Evolutionary conservation across 2,329 filamentous ascomycete genomes (phyloP).

Genomic region (Curvularia hawaiiensis): DNA sequence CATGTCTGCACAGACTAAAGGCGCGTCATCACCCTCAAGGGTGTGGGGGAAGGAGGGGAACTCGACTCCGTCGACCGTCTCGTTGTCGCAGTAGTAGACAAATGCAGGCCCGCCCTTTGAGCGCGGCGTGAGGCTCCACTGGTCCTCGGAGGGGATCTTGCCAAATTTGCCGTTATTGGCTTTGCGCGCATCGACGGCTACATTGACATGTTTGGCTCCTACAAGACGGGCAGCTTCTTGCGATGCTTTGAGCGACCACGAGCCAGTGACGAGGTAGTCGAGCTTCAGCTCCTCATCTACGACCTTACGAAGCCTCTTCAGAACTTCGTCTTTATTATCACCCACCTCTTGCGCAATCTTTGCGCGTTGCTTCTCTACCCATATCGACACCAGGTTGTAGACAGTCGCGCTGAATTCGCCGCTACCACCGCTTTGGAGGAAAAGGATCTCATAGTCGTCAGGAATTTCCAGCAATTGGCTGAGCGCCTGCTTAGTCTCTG

Average conservation of each 20-base stretch:
- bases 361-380: conserved; percentile 73
- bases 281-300: conserved; percentile 75
- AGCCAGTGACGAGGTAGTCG: conserved; percentile 90
- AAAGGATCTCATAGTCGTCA: conserved; percentile 83
- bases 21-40: conserved; percentile 68
- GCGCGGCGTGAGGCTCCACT: conserved; percentile 73
- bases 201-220: conserved; percentile 78
- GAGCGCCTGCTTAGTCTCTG: conserved; percentile 76
- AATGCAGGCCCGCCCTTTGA: conserved; percentile 64
- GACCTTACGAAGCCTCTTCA: conserved; percentile 65
- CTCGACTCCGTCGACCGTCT: conserved; percentile 93
- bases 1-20: conserved; percentile 88
- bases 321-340: conserved; percentile 60
- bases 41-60: conserved; percentile 74
- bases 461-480: conserved; percentile 79
- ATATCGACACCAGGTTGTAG: conserved; percentile 83
- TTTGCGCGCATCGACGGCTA: conserved; percentile 69
- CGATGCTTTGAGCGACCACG: conserved; percentile 88
- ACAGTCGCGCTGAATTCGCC: conserved; percentile 84
- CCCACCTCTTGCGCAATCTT: conserved; percentile 63
- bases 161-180: conserved; percentile 82
- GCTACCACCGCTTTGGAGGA: conserved; percentile 85
- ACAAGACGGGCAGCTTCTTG: conserved; percentile 81
- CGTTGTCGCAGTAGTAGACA: conserved; percentile 92
- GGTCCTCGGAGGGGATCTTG: conserved; percentile 75